These are phyloP conservation scores for Tetrapisispora arboricola DNA, from an alignment of 805 yeast genomes.

Conservation along the genomic window DNA sequence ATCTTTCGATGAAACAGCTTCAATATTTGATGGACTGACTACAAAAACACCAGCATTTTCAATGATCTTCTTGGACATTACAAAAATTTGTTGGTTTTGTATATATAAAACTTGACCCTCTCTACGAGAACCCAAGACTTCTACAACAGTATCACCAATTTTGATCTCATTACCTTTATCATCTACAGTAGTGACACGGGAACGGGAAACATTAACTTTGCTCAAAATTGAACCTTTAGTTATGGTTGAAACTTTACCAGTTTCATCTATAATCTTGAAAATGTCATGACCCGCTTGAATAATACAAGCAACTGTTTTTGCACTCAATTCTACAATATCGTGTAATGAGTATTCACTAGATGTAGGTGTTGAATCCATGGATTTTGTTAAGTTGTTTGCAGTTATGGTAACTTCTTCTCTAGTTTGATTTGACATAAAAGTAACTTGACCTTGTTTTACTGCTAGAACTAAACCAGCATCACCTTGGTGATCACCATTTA, in stretches of 20 bases:
- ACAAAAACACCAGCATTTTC: conserved; percentile 92
- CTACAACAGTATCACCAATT: conserved; percentile 90
- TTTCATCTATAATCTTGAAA: conserved; percentile 69
- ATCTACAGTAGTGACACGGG: conserved; percentile 83
- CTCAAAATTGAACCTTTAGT: conserved; percentile 77
- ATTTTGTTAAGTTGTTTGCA: conserved; percentile 81
- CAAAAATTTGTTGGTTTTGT: conserved; percentile 66
- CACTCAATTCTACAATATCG: conserved; percentile 80
- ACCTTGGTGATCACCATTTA: conserved; percentile 83
- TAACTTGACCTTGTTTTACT: conserved; percentile 74
- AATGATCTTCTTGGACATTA: conserved; percentile 64
- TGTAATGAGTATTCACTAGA: conserved; percentile 75
- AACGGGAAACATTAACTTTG: conserved; percentile 57
- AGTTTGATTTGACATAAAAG: conserved; percentile 81
- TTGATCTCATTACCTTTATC: conserved; percentile 72
- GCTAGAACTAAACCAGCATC: conserved; percentile 91
- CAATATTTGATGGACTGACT: conserved; percentile 61
- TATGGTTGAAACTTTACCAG: conserved; percentile 63
- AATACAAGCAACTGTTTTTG: conserved; percentile 79
- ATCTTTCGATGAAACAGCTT: conserved; percentile 78
- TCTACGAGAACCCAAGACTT: conserved; percentile 69
- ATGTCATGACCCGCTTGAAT: conserved; percentile 83
- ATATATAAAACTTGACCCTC: conserved; percentile 85
- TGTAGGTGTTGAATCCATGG: conserved; percentile 76
- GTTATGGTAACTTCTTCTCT: conserved; percentile 84